Evolutionary conservation across 2,329 filamentous ascomycete species (phyloP), one percentile per base, ranked within the genome.

Genomic region (Colletotrichum melonis): DNA sequence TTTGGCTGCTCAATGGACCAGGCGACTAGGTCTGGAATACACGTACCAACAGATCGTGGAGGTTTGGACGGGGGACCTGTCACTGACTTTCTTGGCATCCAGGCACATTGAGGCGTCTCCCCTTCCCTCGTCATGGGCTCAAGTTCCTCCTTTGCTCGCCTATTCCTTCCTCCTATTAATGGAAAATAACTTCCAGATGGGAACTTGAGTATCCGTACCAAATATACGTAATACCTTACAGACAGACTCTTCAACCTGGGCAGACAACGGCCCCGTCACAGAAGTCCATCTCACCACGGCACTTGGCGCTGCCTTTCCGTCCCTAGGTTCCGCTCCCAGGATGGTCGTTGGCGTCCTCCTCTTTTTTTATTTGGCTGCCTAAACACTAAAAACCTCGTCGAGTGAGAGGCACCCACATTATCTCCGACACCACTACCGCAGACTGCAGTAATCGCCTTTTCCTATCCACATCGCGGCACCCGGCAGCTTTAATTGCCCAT

Each of bases 331-430:
- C 57, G 38, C 16, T 42, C 7, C 38, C 38, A 7, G 38, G 38
- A 42, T n/a, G n/a, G 42, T 30, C 24, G 26, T 24, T 68, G 38
- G 65, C 58, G 42, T 59, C 28, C 66, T 68, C 19, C 19, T 49
- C 19, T 49, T 49, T 19, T 65, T 71, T 71, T 68, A 66, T 73
- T 35, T 66, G 54, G 71, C 24, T 73, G 71, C 71, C 71, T 73
- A 73, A 70, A 73, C 56, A 38, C 70, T 70, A 73, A 71, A 70
- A 70, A 66, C 11, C 26, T 38, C 63, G 28, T 28, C 56, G 55
- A 42, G 54, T 56, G 52, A 56, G 71, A 32, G 52, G 30, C 69
- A 55, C 46, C 65, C 64, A 59, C 65, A 49, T 54, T 67, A 57
- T 72, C 65, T 63, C 58, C 65, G 67, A 62, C 56, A 57, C 55